Evolutionary conservation across 768 basidiomycete genomes (phyloP), one percentile per base, ranked within the genome.

Genomic region (Podaxis rugospora): DNA sequence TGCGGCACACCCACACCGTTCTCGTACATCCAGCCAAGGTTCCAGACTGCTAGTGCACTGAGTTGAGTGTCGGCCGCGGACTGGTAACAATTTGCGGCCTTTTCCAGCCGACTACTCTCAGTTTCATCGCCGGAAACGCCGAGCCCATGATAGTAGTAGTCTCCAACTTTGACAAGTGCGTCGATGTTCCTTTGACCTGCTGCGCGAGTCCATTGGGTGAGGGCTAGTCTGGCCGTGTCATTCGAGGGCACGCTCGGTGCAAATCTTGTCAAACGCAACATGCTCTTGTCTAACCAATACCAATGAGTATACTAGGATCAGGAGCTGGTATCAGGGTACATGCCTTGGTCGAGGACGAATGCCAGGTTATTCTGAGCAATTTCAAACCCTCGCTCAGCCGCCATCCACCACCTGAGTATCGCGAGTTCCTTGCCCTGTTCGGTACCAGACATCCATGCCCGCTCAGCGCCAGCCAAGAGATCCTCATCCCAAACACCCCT

Each of bases 1-100:
- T 91, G 89, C 25, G 90, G 86, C 0, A 98, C 92, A 2, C 97
- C 97, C 21, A 92, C 72, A 0, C 97, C 97, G 66, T 94, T 93
- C 75, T 98, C 96, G 71, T 98, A 98, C 97, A 98, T 98, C 92
- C 93, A 98, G 1, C 96, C 97, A 10, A 98, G 76, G 69, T 98
- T 97, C 94, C 94, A 98, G 88, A 97, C 93, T 1, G 97, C 95
- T 64, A 98, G 78, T 1, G 97, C 94, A 66, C 94, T 97, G 67
- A 90, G 66, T 63, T 95, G 92, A 1, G 93, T 95, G 64, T 95
- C 93, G 1, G 92, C 93, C 3, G 97, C 97, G 32, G 92, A 90
- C 69, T 92, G 94, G 68, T 99, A 99, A 70, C 92, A 98, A 27
- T 88, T 85, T 0, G 92, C 95, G 0, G 97, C 97, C 66, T 94